A percentile compares a stretch with the other conserved stretches of the same genome.
These are phyloP conservation scores for Alloteropsis semialata DNA, from an alignment of 176 grass and related monocot genomes.

Conservation along the genomic window DNA sequence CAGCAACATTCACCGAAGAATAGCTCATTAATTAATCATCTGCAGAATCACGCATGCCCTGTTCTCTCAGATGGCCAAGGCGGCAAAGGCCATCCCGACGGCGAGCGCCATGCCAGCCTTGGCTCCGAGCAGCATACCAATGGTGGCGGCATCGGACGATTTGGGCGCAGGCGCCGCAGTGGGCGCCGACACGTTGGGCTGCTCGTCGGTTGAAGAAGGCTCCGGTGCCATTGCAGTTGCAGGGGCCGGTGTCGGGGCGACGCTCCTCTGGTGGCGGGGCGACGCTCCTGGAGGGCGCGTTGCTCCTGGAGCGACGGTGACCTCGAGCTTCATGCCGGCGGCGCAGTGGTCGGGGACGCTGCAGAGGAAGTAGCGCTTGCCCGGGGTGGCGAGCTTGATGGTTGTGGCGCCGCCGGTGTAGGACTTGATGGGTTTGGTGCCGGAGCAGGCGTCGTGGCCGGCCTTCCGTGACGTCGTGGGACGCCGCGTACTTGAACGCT, in stretches of 20 bases:
- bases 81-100: conserved; percentile 7
- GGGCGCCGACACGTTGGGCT: conserved; percentile 31
- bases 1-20: neutral
- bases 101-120: conserved; percentile 28
- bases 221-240: conserved; percentile 2
- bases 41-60: neutral
- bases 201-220: neutral
- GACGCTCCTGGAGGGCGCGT: neutral
- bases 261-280: conserved; percentile 15
- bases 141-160: conserved; percentile 14
- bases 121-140: neutral
- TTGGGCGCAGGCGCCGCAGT: conserved; percentile 10
- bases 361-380: conserved; percentile 87
- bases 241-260: conserved; percentile 20
- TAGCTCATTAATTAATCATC: neutral
- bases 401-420: conserved; percentile 31
- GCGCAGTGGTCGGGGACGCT: conserved; percentile 57
- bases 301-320: conserved; percentile 35
- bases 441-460: conserved; percentile 60
- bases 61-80: conserved; percentile 23
- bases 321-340: conserved; percentile 73
- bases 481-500: neutral
- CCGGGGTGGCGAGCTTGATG: conserved; percentile 40
- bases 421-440: conserved; percentile 32
- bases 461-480: conserved; percentile 72